These are phyloP conservation scores for Boletus semigastroideus DNA, from an alignment of 1,284 basidiomycete genomes.

Conservation along the genomic window DNA sequence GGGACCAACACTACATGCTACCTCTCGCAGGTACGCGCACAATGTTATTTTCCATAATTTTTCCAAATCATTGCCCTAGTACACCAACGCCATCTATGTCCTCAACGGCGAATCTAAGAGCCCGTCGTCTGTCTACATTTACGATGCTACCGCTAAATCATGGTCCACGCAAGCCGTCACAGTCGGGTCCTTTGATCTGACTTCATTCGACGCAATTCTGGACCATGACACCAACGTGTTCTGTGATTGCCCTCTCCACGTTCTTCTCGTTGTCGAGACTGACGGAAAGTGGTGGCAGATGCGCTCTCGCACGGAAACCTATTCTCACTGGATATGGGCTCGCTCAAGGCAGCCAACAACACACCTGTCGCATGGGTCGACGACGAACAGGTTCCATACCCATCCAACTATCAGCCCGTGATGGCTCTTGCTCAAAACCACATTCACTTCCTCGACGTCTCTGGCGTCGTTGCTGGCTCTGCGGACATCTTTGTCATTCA, in stretches of 20 bases:
- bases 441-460: conserved; percentile 76
- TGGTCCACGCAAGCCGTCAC: conserved; percentile 64
- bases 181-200: conserved; percentile 53
- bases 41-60: background rate
- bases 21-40: conserved; percentile 54
- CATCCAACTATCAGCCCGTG: conserved; percentile 60
- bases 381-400: conserved; percentile 54
- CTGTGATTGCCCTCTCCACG: conserved; percentile 42
- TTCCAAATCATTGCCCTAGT: conserved; percentile 42
- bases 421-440: conserved; percentile 82
- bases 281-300: conserved; percentile 41
- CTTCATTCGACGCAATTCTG: conserved; percentile 62
- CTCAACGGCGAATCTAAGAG: conserved; percentile 70
- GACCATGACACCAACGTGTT: conserved; percentile 90
- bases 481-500: conserved; percentile 87
- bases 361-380: conserved; percentile 61
- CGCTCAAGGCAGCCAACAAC: conserved; percentile 56
- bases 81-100: conserved; percentile 77
- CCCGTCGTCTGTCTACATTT: conserved; percentile 66
- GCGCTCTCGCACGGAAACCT: conserved; percentile 60
- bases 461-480: conserved; percentile 61
- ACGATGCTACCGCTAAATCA: conserved; percentile 57
- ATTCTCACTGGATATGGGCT: conserved; percentile 67
- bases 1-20: conserved; percentile 68
- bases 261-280: background rate